These are phyloP conservation scores for Botryotinia globosa DNA, from an alignment of 2,329 filamentous ascomycete species.

Conservation along the genomic window DNA sequence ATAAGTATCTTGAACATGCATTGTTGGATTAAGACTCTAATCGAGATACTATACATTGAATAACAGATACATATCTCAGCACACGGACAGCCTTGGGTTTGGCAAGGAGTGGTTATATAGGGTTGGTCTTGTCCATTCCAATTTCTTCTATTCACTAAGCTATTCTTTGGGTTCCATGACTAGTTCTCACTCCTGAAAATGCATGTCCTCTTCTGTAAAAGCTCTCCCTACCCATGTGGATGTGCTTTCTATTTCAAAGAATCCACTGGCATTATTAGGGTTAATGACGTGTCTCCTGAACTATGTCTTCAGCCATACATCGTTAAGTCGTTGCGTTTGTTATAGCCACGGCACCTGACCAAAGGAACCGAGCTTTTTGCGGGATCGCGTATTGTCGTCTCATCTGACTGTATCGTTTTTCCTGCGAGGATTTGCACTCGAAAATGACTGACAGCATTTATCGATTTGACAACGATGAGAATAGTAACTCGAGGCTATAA, in stretches of 20 bases:
- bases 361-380: too few species aligned
- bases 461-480: background rate
- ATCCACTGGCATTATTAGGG: background rate
- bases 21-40: rapidly evolving
- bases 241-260: background rate
- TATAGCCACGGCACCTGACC: background rate
- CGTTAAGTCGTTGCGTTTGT: background rate
- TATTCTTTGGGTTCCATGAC: background rate
- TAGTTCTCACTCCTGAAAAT: background rate
- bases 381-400: background rate
- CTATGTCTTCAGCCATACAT: background rate
- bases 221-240: background rate
- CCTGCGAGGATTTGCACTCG: background rate
- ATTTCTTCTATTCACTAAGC: background rate
- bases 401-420: background rate
- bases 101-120: background rate
- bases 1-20: background rate
- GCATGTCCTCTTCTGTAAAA: too few species aligned
- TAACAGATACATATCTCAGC: background rate
- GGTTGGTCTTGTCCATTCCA: background rate
- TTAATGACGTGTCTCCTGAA: background rate
- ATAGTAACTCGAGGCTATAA: background rate
- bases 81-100: background rate
- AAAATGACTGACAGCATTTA: background rate
- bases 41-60: background rate